Evolutionary conservation across 2,329 filamentous ascomycete species (phyloP), one percentile per base, ranked within the genome.

Genomic region (Purpureocillium takamizusanense): DNA sequence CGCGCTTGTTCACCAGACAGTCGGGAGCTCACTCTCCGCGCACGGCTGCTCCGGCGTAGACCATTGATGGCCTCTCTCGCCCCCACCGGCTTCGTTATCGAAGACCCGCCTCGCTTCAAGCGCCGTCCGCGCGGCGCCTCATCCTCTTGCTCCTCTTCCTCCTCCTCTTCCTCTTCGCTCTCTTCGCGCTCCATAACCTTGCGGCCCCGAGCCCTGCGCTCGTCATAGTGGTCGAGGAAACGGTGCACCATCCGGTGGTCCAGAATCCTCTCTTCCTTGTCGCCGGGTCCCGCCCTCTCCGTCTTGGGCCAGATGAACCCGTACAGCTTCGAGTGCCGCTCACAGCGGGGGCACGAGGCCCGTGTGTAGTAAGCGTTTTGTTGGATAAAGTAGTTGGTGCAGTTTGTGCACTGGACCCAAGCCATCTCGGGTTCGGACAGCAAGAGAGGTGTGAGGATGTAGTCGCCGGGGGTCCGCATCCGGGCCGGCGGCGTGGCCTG

Each of bases 271-370:
- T 81, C 74, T 48, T 83, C 78, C 41, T 76, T 80, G 55, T 97
- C 92, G 15, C 74, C 60, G 13, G 78, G 77, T 1, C 86, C 86
- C 18, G 83, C 78, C 44, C 73, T 83, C 42, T 95, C 84, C 0
- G 92, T 97, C 67, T 98, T 95, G 6, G 92, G 92, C 92, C 92
- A 98, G 41, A 83, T 72, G 54, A 85, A 95, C 0, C 94, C 94
- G 56, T 97, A 98, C 1, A 98, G 66, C 65, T 94, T 97, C 13
- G 86, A 94, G 55, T 98, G 92, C 1, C 92, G 78, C 63, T 98
- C 92, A 59, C 92, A 98, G 7, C 92, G 78, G 4, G 87, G 89
- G 57, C 92, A 98, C 13, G 86, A 83, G 35, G 83, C 80, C 37
- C 83, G 78, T 1, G 89, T 95, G 47, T 81, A 82, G 57, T 94